A percentile compares a stretch with the other conserved stretches of the same genome.
These are phyloP conservation scores for Gastrolobium villosum DNA, from an alignment of 306 rosid species.

Conservation along the genomic window DNA sequence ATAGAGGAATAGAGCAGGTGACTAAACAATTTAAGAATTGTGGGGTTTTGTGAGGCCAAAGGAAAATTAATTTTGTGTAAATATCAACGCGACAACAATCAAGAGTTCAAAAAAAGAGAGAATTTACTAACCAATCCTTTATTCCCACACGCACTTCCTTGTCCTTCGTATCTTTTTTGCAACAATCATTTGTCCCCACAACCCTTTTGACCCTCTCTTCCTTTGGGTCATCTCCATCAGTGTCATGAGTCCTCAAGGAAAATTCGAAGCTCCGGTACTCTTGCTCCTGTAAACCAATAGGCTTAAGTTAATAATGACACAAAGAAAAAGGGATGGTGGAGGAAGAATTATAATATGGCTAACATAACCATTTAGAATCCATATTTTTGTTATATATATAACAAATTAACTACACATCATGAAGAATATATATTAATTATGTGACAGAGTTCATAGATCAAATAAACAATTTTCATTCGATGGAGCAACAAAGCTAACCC, in stretches of 20 bases:
- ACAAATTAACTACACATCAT: slow-evolving; percentile 1
- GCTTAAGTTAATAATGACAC: slow-evolving; percentile 18
- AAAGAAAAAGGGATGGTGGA: neutral
- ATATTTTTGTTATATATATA: neutral
- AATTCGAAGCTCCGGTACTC: slow-evolving; percentile 65
- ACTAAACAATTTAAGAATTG: neutral
- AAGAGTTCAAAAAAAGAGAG: neutral
- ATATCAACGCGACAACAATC: neutral
- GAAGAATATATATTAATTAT: neutral
- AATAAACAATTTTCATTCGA: neutral
- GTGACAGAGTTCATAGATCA: neutral
- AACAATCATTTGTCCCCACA: slow-evolving; percentile 21
- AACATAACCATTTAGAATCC: neutral
- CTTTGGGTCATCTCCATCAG: slow-evolving; percentile 44
- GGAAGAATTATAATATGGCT: neutral
- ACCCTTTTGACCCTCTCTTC: slow-evolving; percentile 29
- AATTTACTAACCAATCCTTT: slow-evolving; percentile 80
- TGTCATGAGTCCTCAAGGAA: slow-evolving; percentile 52
- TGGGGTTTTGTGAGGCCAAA: too few species aligned
- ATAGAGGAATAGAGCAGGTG: too few species aligned
- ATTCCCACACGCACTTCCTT: slow-evolving; percentile 74
- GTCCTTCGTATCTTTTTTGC: slow-evolving; percentile 28
- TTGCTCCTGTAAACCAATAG: slow-evolving; percentile 59
- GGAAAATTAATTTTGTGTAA: too few species aligned
- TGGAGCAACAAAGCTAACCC: neutral